Evolutionary conservation across 441 rosid species (phyloP).

Genomic region (Omphalea diandra): DNA sequence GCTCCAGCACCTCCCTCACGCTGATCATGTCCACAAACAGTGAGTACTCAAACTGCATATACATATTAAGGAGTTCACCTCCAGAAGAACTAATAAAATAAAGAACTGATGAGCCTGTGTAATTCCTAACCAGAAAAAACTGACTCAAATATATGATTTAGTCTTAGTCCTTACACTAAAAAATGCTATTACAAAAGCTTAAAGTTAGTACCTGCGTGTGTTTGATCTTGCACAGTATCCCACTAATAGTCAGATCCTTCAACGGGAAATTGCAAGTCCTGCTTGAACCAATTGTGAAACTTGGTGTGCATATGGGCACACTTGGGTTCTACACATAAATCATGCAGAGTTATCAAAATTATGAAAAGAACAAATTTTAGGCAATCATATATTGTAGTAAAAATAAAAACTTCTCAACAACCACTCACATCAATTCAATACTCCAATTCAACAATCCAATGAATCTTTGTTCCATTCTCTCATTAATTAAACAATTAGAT

Average conservation of each 20-base stretch:
- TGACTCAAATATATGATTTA: neutral
- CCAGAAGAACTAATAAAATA: conserved; percentile 37
- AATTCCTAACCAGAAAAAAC: neutral
- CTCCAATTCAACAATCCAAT: neutral
- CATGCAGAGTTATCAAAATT: neutral
- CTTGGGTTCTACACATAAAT: conserved; percentile 53
- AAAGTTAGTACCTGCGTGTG: conserved; percentile 52
- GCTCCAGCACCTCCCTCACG: conserved; percentile 67
- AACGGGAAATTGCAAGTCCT: conserved; percentile 47
- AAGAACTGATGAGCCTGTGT: conserved; percentile 9
- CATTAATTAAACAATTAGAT: neutral
- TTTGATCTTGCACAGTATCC: conserved; percentile 59
- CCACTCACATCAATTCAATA: neutral
- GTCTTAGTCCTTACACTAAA: neutral
- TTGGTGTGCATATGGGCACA: conserved; percentile 34
- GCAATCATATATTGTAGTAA: neutral
- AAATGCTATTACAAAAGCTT: neutral
- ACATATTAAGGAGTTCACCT: conserved; percentile 59
- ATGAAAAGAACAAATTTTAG: neutral
- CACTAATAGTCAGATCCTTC: conserved; percentile 52
- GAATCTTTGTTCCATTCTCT: neutral
- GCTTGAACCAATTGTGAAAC: conserved; percentile 61
- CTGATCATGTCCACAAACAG: conserved; percentile 83
- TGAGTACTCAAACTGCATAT: conserved; percentile 68
- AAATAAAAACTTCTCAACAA: neutral